Percentiles rank a stretch among this genome's conserved stretches.
Evolutionary conservation across 805 yeast genomes (phyloP).

Genomic region (Kuraishia piskuri): DNA sequence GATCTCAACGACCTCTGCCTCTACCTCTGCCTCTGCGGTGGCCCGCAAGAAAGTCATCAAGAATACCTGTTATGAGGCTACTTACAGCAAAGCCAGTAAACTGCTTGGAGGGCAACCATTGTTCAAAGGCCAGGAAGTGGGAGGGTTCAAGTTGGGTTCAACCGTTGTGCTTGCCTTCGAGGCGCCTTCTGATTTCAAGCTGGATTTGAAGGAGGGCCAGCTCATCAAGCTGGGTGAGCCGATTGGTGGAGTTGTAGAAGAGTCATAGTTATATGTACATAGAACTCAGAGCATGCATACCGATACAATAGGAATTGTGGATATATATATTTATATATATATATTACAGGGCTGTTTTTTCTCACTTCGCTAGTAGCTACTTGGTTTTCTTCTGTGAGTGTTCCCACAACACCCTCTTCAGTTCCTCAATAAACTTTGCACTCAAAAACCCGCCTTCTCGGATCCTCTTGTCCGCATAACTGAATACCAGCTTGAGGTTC

Average conservation of each 20-base stretch:
- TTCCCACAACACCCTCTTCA: slow-evolving; percentile 26
- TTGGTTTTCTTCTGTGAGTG: not conserved
- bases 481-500: slow-evolving; percentile 54
- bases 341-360: not conserved
- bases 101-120: slow-evolving; percentile 82
- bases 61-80: slow-evolving; percentile 89
- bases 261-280: not conserved
- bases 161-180: slow-evolving; percentile 97
- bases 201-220: slow-evolving; percentile 63
- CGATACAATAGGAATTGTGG: not conserved
- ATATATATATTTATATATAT: not conserved
- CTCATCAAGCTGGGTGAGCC: slow-evolving; percentile 78
- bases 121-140: slow-evolving; percentile 88
- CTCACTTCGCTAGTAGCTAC: too few relatives aligned
- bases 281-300: not conserved
- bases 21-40: not conserved
- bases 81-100: slow-evolving; percentile 71
- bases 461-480: slow-evolving; percentile 38
- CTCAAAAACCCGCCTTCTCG: slow-evolving; percentile 30
- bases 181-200: slow-evolving; percentile 78
- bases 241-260: slow-evolving; percentile 38
- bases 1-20: not conserved
- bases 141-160: slow-evolving; percentile 93
- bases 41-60: slow-evolving; percentile 39
- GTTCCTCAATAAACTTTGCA: slow-evolving; percentile 40